Evolutionary conservation across 441 rosid genomes (phyloP).

Genomic region (Brassica hybrid): DNA sequence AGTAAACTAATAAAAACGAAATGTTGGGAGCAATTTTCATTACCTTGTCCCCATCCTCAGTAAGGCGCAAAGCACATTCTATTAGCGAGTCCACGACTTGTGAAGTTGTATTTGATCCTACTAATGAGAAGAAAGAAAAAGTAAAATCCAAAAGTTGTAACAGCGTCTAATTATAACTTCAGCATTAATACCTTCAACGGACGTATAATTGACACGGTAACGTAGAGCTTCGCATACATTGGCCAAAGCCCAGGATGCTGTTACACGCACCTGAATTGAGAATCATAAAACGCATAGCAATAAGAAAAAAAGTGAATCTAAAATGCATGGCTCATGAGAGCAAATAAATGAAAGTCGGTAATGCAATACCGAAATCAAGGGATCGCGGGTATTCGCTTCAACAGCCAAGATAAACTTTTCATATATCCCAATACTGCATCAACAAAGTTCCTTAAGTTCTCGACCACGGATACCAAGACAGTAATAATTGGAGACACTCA

Average conservation of each 20-base stretch:
- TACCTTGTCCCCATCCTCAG: constrained; percentile 97
- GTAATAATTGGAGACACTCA: constrained; percentile 2
- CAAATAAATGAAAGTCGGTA: constrained; percentile 22
- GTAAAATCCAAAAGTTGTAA: constrained; percentile 24
- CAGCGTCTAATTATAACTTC: constrained; percentile 19
- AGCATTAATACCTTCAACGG: constrained; percentile 50
- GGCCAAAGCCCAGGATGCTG: constrained; percentile 97
- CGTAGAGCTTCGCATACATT: constrained; percentile 83
- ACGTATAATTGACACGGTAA: constrained; percentile 54
- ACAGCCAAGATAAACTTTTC: constrained; percentile 73
- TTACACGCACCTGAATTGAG: constrained; percentile 73
- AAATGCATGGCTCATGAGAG: constrained; percentile 20
- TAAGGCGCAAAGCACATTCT: constrained; percentile 78
- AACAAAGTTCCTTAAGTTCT: constrained; percentile 48
- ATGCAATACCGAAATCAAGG: constrained; percentile 71
- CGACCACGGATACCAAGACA: constrained; percentile 20
- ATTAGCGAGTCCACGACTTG: constrained; percentile 52
- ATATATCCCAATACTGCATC: constrained; percentile 78
- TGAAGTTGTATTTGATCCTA: constrained; percentile 51
- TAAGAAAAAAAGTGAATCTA: constrained; percentile 2
- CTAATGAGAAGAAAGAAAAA: constrained; percentile 22
- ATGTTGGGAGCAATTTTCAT: constrained; percentile 23
- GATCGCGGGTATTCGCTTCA: constrained; percentile 70
- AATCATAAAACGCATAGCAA: constrained; percentile 34
- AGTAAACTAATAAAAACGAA: no score